These are phyloP conservation scores for Eremochloa ophiuroides DNA, from an alignment of 176 grass and related monocot genomes.

Conservation along the genomic window DNA sequence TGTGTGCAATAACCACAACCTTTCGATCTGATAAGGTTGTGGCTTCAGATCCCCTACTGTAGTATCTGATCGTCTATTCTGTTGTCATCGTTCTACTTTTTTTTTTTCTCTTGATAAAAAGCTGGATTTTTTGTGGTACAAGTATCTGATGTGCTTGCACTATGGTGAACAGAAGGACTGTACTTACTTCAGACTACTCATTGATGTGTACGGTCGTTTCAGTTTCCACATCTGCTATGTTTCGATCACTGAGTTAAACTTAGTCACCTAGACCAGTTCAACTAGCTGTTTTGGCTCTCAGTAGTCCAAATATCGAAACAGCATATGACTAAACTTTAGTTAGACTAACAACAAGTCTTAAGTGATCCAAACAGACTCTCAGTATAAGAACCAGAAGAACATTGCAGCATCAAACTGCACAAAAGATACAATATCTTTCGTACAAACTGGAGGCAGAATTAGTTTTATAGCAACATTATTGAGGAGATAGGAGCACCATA, in stretches of 20 bases:
- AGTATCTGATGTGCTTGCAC: background rate
- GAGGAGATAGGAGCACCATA: background rate
- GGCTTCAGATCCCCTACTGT: background rate
- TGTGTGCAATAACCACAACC: background rate
- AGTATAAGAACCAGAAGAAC: no score
- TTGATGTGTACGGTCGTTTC: background rate
- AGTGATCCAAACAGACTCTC: no score
- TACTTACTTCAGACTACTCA: background rate
- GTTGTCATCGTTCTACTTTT: background rate
- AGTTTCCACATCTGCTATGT: background rate
- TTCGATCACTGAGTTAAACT: background rate
- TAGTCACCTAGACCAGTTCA: background rate
- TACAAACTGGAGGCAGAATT: background rate
- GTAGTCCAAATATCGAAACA: background rate
- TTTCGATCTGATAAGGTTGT: conserved; percentile 8
- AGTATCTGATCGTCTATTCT: background rate
- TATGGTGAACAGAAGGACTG: background rate
- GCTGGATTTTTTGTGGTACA: background rate
- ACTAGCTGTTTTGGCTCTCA: background rate
- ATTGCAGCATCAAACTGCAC: background rate
- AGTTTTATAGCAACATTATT: conserved; percentile 16
- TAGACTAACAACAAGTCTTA: background rate
- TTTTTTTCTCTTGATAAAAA: background rate
- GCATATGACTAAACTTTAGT: background rate
- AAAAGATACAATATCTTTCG: background rate